Evolutionary conservation across 2,329 filamentous ascomycete species (phyloP).

Genomic region (Westerdykella ornata): DNA sequence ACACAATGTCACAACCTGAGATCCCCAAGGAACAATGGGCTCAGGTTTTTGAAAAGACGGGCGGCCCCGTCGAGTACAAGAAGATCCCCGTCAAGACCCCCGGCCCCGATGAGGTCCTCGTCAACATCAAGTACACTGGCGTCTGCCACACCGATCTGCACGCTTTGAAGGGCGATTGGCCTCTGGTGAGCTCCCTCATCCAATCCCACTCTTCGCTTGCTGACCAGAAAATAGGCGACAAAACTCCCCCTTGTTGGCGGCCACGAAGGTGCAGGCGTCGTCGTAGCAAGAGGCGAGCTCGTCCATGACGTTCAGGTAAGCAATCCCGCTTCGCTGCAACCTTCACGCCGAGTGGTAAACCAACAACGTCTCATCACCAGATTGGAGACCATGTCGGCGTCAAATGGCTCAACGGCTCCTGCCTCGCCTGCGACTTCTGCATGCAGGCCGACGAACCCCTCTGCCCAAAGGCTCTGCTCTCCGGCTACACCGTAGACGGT

Average conservation of each 20-base stretch:
- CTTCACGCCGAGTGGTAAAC: not conserved
- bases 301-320: slow-evolving; percentile 61
- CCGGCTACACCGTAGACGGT: slow-evolving; percentile 88
- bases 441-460: slow-evolving; percentile 74
- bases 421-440: slow-evolving; percentile 78
- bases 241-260: slow-evolving; percentile 85
- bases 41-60: slow-evolving; percentile 77
- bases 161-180: slow-evolving; percentile 86
- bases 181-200: slow-evolving; percentile 47
- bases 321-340: not conserved
- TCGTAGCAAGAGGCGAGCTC: slow-evolving; percentile 71
- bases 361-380: slow-evolving; percentile 9
- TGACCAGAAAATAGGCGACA: slow-evolving; percentile 39
- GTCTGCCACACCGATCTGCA: slow-evolving; percentile 85
- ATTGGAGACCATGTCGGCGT: slow-evolving; percentile 82
- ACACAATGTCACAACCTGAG: slow-evolving; percentile 41
- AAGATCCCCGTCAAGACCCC: slow-evolving; percentile 75
- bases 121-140: slow-evolving; percentile 85
- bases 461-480: slow-evolving; percentile 66
- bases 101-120: slow-evolving; percentile 80
- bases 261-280: slow-evolving; percentile 69
- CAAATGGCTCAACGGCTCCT: slow-evolving; percentile 87
- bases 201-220: slow-evolving; percentile 1
- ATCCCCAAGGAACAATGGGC: slow-evolving; percentile 86
- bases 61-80: slow-evolving; percentile 64